A percentile compares a stretch with the other conserved stretches of the same genome.
Conservation (phyloP, 2,329 filamentous ascomycete species). For the Penicillium thymicola region DNA sequence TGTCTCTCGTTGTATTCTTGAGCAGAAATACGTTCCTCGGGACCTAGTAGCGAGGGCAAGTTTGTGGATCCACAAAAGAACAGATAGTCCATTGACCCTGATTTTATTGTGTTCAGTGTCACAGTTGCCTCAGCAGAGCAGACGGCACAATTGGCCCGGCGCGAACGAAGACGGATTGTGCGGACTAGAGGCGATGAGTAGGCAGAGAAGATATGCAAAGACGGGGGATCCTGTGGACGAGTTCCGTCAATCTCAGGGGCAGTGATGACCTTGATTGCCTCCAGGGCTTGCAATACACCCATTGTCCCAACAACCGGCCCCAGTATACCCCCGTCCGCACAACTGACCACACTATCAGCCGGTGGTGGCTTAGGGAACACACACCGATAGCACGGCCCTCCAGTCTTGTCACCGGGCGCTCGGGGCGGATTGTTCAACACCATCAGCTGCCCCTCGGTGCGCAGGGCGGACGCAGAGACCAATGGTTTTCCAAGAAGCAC, state of each 20-base stretch:
- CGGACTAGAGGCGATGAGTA: conserved; percentile 58
- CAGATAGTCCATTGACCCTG: conserved; percentile 73
- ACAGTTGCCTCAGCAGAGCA: conserved; percentile 66
- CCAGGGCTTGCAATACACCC: conserved; percentile 87
- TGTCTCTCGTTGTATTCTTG: conserved; percentile 51
- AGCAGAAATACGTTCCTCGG: conserved; percentile 67
- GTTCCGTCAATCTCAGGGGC: conserved; percentile 25
- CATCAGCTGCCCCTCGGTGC: conserved; percentile 85
- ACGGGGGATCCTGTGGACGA: conserved; percentile 30
- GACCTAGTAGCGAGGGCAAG: conserved; percentile 55
- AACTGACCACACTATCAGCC: conserved; percentile 75
- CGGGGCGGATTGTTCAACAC: conserved; percentile 77
- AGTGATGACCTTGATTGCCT: conserved; percentile 79
- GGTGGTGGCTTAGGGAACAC: conserved; percentile 87
- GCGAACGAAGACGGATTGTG: conserved; percentile 68
- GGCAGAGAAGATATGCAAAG: conserved; percentile 44
- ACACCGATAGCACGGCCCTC: conserved; percentile 89
- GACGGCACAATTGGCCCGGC: conserved; percentile 68
- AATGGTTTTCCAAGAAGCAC: conserved; percentile 75
- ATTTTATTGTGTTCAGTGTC: conserved; percentile 59
- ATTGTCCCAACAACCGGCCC: conserved; percentile 91
- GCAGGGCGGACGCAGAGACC: conserved; percentile 83
- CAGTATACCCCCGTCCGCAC: conserved; percentile 87
- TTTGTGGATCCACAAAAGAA: conserved; percentile 72
- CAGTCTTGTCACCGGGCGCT: conserved; percentile 53